These are phyloP conservation scores for Amylostereum chailletii DNA, from an alignment of 1,284 basidiomycete genomes.

Conservation along the genomic window DNA sequence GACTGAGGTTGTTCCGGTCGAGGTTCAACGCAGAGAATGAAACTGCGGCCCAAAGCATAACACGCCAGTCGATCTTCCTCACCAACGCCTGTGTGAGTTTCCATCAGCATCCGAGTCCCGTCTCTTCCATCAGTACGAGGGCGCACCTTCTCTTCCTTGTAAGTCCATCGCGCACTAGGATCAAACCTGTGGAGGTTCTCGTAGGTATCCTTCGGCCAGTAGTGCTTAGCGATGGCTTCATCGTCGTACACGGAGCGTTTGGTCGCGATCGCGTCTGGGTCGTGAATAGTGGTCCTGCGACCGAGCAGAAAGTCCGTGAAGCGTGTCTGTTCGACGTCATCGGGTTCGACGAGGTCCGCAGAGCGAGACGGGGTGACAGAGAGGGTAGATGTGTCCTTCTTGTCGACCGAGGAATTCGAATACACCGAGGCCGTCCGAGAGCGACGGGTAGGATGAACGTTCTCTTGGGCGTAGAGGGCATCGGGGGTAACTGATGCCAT, in stretches of 20 bases:
- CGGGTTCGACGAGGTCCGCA: conserved; percentile 9
- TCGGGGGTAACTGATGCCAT: not conserved
- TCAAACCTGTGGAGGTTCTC: conserved; percentile 65
- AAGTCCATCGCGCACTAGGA: conserved; percentile 59
- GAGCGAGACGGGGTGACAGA: not conserved
- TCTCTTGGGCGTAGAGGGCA: not conserved
- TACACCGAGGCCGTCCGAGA: not conserved
- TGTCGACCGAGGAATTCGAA: conserved; percentile 4
- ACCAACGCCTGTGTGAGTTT: conserved; percentile 30
- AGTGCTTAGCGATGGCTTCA: conserved; percentile 39
- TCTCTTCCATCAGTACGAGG: not conserved
- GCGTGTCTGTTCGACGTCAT: conserved; percentile 6
- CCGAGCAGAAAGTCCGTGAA: conserved; percentile 12
- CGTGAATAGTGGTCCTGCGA: conserved; percentile 12
- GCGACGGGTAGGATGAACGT: not conserved
- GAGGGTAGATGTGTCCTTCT: not conserved
- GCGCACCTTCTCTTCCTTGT: conserved; percentile 50
- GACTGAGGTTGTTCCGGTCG: conserved; percentile 47
- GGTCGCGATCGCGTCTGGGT: conserved; percentile 43
- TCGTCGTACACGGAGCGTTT: conserved; percentile 51
- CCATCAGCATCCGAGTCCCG: not conserved
- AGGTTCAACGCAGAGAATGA: conserved; percentile 54
- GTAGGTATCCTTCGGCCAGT: conserved; percentile 47
- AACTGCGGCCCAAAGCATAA: conserved; percentile 56
- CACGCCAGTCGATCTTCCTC: conserved; percentile 52